Conservation (phyloP, 2,329 filamentous ascomycete species). For the Rhynchosporium secalis region DNA sequence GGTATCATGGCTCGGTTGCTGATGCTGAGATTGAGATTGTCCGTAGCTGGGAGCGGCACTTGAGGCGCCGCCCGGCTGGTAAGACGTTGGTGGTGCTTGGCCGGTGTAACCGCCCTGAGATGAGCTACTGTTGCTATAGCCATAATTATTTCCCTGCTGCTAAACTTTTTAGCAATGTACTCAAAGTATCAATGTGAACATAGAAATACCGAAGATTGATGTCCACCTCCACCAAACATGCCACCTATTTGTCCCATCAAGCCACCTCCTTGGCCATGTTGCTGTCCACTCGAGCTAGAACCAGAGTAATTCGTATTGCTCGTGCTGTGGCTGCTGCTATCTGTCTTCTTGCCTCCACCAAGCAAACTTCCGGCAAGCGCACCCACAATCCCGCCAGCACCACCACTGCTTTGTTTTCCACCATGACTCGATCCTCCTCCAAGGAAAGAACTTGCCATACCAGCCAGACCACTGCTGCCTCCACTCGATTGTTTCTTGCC, state of each 20-base stretch:
- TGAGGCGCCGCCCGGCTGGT: slow-evolving; percentile 46
- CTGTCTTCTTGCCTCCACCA: slow-evolving; percentile 48
- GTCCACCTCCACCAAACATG: slow-evolving; percentile 35
- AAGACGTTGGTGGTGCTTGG: slow-evolving; percentile 61
- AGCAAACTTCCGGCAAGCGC: slow-evolving; percentile 55
- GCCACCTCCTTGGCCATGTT: slow-evolving; percentile 35
- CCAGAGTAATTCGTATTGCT: slow-evolving; percentile 44
- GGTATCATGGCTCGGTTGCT: slow-evolving; percentile 18
- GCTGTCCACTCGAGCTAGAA: slow-evolving; percentile 33
- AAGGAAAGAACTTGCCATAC: slow-evolving; percentile 42
- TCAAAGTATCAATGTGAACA: background rate
- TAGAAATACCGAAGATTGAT: slow-evolving; percentile 28
- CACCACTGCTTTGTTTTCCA: slow-evolving; percentile 26
- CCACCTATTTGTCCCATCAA: slow-evolving; percentile 37
- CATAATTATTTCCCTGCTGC: slow-evolving; percentile 55
- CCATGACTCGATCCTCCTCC: slow-evolving; percentile 34
- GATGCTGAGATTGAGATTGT: slow-evolving; percentile 18
- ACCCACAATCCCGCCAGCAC: slow-evolving; percentile 41
- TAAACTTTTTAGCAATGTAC: slow-evolving; percentile 11
- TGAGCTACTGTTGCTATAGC: slow-evolving; percentile 54
- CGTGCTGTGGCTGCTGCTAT: slow-evolving; percentile 39
- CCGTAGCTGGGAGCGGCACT: slow-evolving; percentile 19
- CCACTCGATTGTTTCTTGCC: slow-evolving; percentile 33
- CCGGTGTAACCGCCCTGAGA: slow-evolving; percentile 58
- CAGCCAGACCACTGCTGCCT: slow-evolving; percentile 34